A percentile compares a stretch with the other conserved stretches of the same genome.
phyloP scores from a whole-genome alignment of 257 asterid species.

The Solanum chiquidenum region DNA sequence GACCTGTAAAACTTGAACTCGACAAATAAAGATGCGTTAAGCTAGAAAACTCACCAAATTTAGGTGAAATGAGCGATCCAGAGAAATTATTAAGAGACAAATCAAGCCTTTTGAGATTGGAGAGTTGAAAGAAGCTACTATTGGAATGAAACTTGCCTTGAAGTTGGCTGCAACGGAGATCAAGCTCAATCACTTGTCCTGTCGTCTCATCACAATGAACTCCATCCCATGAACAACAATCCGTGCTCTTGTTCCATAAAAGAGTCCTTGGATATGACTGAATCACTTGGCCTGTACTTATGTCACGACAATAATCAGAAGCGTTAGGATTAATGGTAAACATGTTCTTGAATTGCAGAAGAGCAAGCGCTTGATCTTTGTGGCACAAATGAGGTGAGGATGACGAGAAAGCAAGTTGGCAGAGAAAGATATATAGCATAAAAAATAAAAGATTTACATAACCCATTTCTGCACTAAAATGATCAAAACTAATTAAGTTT shows the following conservation, averaged over 20 bases:
- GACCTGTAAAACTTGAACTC: constrained; percentile 5
- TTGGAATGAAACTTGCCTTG: constrained; percentile 2
- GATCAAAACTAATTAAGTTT: too few relatives aligned
- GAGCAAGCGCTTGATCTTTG: too few relatives aligned
- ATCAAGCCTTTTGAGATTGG: neutral
- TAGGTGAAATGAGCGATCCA: neutral
- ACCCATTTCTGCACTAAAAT: too few relatives aligned
- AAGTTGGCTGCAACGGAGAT: constrained; percentile 11
- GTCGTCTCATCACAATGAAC: neutral
- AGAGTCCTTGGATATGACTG: neutral
- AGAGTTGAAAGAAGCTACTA: constrained; percentile 4
- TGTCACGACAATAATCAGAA: too few relatives aligned
- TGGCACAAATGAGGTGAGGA: too few relatives aligned
- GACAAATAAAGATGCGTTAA: constrained; percentile 10
- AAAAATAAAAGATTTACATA: too few relatives aligned
- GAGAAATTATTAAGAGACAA: constrained; percentile 9
- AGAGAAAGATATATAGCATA: too few relatives aligned
- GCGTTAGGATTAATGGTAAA: too few relatives aligned
- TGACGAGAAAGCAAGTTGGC: too few relatives aligned
- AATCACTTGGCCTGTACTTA: too few relatives aligned
- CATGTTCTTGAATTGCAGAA: too few relatives aligned
- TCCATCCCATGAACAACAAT: constrained; percentile 10
- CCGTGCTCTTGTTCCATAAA: neutral
- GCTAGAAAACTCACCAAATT: neutral
- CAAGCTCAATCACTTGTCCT: constrained; percentile 3